Evolutionary conservation across 768 basidiomycete genomes (phyloP), one percentile per base, ranked within the genome.

Genomic region (Aureoboletus auriporus): DNA sequence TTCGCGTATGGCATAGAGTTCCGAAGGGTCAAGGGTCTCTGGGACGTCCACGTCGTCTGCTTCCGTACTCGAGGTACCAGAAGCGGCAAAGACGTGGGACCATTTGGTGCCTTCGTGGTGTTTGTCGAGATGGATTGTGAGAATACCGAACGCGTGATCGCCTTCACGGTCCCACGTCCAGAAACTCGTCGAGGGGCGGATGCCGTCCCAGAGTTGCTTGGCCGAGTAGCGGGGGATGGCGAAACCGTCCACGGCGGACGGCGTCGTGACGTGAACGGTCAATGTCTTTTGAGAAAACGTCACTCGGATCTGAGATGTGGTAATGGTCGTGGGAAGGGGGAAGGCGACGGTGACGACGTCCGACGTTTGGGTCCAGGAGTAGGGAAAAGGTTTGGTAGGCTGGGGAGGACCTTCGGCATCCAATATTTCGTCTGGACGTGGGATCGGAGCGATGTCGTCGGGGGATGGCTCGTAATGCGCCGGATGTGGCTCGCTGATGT

Each of bases 111-210:
- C 86, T 51, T 86, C 83, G 64, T 92, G 77, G 52, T 76, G 76
- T 69, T 98, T 98, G 65, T 93, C 88, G 46, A 98, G 73, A 60
- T 96, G 87, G 16, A 97, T 67, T 1, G 88, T 83, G 56, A 98
- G 75, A 29, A 89, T 52, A 2, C 88, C 88, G 56, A 78, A 83
- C 11, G 78, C 61, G 49, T 75, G 75, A 42, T 83, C 82, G 5
- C 82, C 89, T 52, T 84, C 82, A 14, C 82, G 76, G 57, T 96
- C 93, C 80, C 86, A 95, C 5, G 91, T 94, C 93, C 93, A 99
- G 59, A 89, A 82, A 60, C 89, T 89, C n/a, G 85, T 77, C 3
- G 83, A 77, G 1, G 87, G 70, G 44, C 81, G 79, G 53, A 99
- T 86, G 9, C 71, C 69, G 54, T 82, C 92, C 95, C 94, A 99